These are phyloP conservation scores for Marchantia paleacea DNA, from an alignment of 225 moss, liverwort and hornwort species.

Conservation along the genomic window DNA sequence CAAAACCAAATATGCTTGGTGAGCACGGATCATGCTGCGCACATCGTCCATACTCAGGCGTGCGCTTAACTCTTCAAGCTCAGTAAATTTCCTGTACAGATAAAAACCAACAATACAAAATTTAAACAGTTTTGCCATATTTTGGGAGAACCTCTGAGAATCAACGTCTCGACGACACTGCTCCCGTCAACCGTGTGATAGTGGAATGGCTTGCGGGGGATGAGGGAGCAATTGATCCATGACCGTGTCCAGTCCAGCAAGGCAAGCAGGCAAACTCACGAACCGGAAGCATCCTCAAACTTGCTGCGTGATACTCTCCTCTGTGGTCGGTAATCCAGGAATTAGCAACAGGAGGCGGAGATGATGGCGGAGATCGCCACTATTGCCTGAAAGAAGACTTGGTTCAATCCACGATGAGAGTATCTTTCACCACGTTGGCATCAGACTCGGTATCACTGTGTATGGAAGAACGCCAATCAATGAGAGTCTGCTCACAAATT, in stretches of 20 bases:
- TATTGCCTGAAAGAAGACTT: background rate
- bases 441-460: too few species aligned
- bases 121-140: background rate
- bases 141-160: background rate
- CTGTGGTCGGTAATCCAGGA: background rate
- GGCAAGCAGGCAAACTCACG: background rate
- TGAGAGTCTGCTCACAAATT: background rate
- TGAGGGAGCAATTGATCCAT: background rate
- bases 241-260: background rate
- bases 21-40: background rate
- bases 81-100: background rate
- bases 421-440: background rate
- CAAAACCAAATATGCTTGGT: background rate
- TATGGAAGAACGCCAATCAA: background rate
- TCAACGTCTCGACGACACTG: background rate
- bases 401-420: background rate
- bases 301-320: background rate
- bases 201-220: background rate
- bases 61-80: background rate
- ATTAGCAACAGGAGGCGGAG: constrained; percentile 2
- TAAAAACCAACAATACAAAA: background rate
- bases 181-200: background rate
- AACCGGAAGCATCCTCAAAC: background rate
- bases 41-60: background rate
- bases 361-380: background rate